phyloP scores from a whole-genome alignment of 1,284 basidiomycete species.

The Ustilago nuda region DNA sequence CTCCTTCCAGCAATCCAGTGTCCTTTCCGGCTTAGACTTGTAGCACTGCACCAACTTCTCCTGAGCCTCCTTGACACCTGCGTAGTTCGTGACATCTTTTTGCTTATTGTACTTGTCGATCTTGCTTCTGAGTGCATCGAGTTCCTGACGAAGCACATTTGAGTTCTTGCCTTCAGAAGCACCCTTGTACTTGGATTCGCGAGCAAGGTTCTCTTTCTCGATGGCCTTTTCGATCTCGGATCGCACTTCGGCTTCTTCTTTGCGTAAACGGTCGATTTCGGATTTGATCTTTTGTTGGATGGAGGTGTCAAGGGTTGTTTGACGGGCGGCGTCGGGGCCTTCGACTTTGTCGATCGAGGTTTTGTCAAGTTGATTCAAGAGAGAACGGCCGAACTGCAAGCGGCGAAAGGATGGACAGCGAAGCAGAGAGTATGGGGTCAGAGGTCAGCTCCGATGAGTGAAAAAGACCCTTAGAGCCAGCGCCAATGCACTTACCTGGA shows the following conservation, averaged over 20 bases:
- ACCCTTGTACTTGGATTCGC: conserved; percentile 52
- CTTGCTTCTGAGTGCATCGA: conserved; percentile 71
- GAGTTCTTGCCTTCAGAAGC: conserved; percentile 61
- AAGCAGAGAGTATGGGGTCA: neutral
- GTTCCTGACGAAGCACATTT: conserved; percentile 58
- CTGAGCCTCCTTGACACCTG: conserved; percentile 74
- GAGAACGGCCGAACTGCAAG: conserved; percentile 51
- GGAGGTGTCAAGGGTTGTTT: conserved; percentile 56
- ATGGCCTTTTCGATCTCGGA: conserved; percentile 63
- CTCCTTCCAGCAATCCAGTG: conserved; percentile 82
- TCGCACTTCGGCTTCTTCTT: conserved; percentile 62
- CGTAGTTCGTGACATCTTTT: conserved; percentile 74
- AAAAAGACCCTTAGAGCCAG: neutral
- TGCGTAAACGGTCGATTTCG: conserved; percentile 61
- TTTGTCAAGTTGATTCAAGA: conserved; percentile 55
- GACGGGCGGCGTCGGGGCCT: conserved; percentile 49
- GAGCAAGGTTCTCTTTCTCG: conserved; percentile 63
- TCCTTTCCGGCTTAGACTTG: conserved; percentile 75
- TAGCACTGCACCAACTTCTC: conserved; percentile 80
- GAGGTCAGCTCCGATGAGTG: neutral
- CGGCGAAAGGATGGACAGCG: neutral
- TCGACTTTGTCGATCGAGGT: conserved; percentile 44
- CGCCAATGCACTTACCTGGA: conserved; percentile 30
- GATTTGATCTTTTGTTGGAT: conserved; percentile 63
- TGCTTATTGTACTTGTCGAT: conserved; percentile 79